Evolutionary conservation across 2,329 filamentous ascomycete genomes (phyloP).

Genomic region (Nannizziopsis barbatae): DNA sequence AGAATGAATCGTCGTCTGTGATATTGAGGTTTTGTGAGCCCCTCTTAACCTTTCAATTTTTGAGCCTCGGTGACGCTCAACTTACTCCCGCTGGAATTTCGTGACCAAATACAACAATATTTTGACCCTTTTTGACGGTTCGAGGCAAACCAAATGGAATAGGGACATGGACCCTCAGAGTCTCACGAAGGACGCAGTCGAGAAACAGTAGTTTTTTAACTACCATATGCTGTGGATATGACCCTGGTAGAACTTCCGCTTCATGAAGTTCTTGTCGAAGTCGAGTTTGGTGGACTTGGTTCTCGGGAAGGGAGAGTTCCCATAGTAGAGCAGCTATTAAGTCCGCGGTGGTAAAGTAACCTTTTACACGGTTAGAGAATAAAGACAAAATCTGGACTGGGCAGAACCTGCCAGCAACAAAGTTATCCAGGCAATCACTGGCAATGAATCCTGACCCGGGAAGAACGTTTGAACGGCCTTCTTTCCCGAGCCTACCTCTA

Average conservation of each 20-base stretch:
- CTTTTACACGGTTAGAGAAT: slow-evolving; percentile 4
- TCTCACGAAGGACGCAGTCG: slow-evolving; percentile 35
- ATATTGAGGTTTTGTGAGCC: neutral
- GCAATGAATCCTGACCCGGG: slow-evolving; percentile 15
- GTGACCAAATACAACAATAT: slow-evolving; percentile 14
- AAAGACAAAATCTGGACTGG: neutral
- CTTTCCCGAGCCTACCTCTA: slow-evolving; percentile 8
- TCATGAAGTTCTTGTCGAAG: slow-evolving; percentile 15
- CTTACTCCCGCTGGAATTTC: slow-evolving; percentile 15
- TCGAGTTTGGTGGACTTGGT: slow-evolving; percentile 11
- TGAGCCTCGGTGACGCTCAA: neutral
- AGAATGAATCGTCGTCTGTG: slow-evolving; percentile 15
- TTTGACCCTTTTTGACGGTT: slow-evolving; percentile 19
- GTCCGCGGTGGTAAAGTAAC: slow-evolving; percentile 13
- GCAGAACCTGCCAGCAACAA: slow-evolving; percentile 13
- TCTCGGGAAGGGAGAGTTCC: slow-evolving; percentile 16
- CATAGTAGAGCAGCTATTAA: slow-evolving; percentile 14
- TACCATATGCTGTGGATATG: slow-evolving; percentile 3
- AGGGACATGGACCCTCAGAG: slow-evolving; percentile 33
- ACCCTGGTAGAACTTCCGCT: slow-evolving; percentile 2
- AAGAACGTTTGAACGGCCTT: slow-evolving; percentile 12
- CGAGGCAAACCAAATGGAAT: slow-evolving; percentile 33
- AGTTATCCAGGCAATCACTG: slow-evolving; percentile 17
- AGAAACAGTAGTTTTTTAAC: slow-evolving; percentile 22
- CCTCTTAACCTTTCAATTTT: neutral